A percentile compares a stretch with the other conserved stretches of the same genome.
These are phyloP conservation scores for Petunia axillaris DNA, from an alignment of 257 asterid genomes.

Conservation along the genomic window DNA sequence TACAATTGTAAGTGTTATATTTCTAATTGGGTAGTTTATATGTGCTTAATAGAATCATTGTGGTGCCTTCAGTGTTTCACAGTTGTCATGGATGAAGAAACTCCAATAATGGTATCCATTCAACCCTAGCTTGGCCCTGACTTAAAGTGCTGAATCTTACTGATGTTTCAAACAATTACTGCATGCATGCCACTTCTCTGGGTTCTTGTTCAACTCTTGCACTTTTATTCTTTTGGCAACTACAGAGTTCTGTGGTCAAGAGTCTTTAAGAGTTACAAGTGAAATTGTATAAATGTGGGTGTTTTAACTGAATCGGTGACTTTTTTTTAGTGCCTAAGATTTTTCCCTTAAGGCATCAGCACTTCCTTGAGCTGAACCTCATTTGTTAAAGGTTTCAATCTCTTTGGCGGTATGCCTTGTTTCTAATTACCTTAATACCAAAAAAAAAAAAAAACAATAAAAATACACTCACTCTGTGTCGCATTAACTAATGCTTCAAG, in stretches of 20 bases:
- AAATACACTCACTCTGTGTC: neutral
- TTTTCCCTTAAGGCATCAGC: neutral
- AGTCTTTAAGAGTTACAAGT: neutral
- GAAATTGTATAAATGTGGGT: neutral
- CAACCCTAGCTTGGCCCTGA: neutral
- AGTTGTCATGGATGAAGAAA: neutral
- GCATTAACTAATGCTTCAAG: neutral
- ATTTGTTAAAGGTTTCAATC: constrained; percentile 2
- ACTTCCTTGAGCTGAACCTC: neutral
- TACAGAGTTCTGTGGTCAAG: neutral
- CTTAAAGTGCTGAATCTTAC: neutral
- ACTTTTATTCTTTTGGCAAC: neutral
- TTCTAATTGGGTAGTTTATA: neutral
- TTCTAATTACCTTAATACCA: neutral
- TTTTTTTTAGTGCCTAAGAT: neutral
- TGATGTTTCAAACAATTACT: neutral
- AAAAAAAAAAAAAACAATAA: neutral
- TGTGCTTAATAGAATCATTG: neutral
- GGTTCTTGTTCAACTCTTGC: neutral
- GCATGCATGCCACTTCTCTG: neutral
- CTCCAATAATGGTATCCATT: neutral
- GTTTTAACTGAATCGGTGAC: neutral
- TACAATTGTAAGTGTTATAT: neutral
- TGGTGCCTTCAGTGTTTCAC: neutral
- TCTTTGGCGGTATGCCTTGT: neutral